phyloP scores from a whole-genome alignment of 306 rosid species.

The Trifolium subterraneum region DNA sequence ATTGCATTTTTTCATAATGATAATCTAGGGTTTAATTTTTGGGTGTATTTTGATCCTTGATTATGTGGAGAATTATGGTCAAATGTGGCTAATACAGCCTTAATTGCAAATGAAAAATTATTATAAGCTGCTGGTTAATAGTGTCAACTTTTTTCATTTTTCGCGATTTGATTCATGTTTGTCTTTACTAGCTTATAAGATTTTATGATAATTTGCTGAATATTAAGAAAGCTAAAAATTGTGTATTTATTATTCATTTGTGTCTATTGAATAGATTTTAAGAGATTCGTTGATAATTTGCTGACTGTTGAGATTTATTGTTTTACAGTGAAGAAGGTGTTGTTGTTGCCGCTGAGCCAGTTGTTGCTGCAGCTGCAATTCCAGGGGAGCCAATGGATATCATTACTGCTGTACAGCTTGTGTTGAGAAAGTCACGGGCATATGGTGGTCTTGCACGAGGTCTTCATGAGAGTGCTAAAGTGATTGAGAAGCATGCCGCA shows the following conservation, averaged over 20 bases:
- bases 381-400: conserved; percentile 56
- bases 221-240: too few relatives aligned
- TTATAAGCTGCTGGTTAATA: background rate
- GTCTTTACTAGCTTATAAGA: background rate
- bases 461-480: conserved; percentile 79
- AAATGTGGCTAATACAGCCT: background rate
- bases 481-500: conserved; percentile 83
- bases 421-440: conserved; percentile 79
- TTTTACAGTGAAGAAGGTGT: background rate
- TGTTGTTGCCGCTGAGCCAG: conserved; percentile 16
- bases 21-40: background rate
- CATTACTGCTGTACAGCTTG: conserved; percentile 75
- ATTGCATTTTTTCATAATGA: background rate
- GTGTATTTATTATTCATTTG: background rate
- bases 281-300: background rate
- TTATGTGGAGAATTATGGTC: background rate
- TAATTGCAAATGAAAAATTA: background rate
- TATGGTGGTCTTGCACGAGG: conserved; percentile 81
- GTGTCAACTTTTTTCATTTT: background rate
- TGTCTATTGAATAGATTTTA: background rate
- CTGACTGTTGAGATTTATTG: background rate
- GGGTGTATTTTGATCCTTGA: background rate
- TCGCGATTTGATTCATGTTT: background rate
- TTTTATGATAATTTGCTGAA: too few relatives aligned
- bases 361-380: conserved; percentile 21